A percentile compares a stretch with the other conserved stretches of the same genome.
phyloP scores from a whole-genome alignment of 2,329 filamentous ascomycete genomes.

The Talaromyces sp. region DNA sequence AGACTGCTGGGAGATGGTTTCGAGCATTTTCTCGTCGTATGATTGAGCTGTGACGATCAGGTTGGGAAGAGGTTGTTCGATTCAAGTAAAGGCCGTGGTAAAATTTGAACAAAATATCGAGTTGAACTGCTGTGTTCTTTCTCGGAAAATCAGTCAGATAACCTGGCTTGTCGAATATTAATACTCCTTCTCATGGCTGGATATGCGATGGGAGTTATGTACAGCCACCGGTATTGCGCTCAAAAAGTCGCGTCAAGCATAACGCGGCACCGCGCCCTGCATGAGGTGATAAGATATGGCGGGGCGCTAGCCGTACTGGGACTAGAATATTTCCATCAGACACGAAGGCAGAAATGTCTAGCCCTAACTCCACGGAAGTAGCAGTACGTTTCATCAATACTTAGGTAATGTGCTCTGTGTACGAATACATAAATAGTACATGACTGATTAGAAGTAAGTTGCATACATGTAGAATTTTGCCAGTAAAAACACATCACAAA shows the following conservation, averaged over 20 bases:
- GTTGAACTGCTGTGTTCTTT: neutral
- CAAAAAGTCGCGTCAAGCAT: slow-evolving; percentile 7
- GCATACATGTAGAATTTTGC: neutral
- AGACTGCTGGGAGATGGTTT: slow-evolving; percentile 15
- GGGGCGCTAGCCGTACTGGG: neutral
- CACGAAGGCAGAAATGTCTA: neutral
- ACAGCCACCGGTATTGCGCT: slow-evolving; percentile 10
- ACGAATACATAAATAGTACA: neutral
- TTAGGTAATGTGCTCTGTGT: neutral
- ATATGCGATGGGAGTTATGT: slow-evolving; percentile 1
- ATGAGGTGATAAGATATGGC: slow-evolving; percentile 11
- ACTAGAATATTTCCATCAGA: neutral
- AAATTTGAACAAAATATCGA: neutral
- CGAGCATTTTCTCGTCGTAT: slow-evolving; percentile 14
- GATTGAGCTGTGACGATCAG: neutral
- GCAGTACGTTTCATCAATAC: neutral
- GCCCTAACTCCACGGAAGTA: neutral
- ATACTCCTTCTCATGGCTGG: neutral
- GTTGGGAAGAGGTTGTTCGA: neutral
- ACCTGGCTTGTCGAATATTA: neutral
- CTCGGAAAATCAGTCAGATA: neutral
- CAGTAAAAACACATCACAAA: neutral
- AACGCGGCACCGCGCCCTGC: slow-evolving; percentile 1
- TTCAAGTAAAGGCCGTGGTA: neutral
- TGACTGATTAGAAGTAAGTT: neutral